Conservation (phyloP, 2,329 filamentous ascomycete species). For the Chrysoporthe puriensis region DNA sequence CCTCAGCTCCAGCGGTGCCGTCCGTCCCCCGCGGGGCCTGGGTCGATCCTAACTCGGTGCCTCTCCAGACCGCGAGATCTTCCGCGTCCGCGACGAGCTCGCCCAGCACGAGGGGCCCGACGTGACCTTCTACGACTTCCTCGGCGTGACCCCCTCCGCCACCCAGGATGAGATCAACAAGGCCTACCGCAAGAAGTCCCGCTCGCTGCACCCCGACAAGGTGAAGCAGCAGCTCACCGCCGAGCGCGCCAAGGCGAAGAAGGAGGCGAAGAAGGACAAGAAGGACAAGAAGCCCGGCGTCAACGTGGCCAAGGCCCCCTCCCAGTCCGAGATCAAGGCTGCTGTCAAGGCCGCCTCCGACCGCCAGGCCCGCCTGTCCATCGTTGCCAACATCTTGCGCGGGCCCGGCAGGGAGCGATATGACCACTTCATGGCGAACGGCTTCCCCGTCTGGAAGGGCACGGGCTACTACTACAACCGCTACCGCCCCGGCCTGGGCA, state of each 20-base stretch:
- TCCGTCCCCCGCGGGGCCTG: not conserved
- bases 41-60: conserved; percentile 2
- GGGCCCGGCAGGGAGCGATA: conserved; percentile 83
- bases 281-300: conserved; percentile 61
- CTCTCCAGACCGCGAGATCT: conserved; percentile 88
- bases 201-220: conserved; percentile 90
- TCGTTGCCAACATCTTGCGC: conserved; percentile 84
- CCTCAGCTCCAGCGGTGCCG: conserved; percentile 11
- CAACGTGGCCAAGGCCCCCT: conserved; percentile 71
- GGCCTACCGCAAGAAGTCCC: conserved; percentile 87
- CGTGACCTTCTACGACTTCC: conserved; percentile 92
- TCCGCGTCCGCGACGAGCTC: conserved; percentile 90
- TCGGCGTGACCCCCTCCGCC: conserved; percentile 74
- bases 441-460: conserved; percentile 95
- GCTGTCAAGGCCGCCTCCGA: conserved; percentile 82
- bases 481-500: conserved; percentile 87
- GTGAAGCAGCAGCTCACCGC: conserved; percentile 81
- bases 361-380: conserved; percentile 79
- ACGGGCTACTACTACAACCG: conserved; percentile 98
- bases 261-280: conserved; percentile 52
- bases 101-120: conserved; percentile 72
- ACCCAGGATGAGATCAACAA: conserved; percentile 89
- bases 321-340: conserved; percentile 73
- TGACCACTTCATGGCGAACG: conserved; percentile 90
- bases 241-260: conserved; percentile 61